Conservation (phyloP, 805 yeast species). For the Kodamaea hsintzibuensis region DNA sequence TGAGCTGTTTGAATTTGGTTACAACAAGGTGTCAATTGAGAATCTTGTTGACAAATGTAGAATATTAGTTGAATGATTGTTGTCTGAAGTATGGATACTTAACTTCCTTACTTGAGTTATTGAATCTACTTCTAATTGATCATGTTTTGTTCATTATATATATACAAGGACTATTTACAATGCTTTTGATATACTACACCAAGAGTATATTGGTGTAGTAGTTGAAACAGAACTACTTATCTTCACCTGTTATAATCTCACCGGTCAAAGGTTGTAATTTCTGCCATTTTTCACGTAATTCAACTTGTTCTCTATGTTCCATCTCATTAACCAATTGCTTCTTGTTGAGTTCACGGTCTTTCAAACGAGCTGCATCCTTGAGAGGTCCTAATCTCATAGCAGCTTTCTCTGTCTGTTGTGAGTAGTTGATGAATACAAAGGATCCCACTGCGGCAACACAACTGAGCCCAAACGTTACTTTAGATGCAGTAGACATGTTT, state of each 20-base stretch:
- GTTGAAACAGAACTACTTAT: conserved; percentile 13
- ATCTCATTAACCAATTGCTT: conserved; percentile 54
- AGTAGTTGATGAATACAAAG: conserved; percentile 65
- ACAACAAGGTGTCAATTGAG: too few species aligned
- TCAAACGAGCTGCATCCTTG: conserved; percentile 71
- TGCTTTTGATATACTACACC: too few species aligned
- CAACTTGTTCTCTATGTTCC: conserved; percentile 68
- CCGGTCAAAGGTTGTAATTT: conserved; percentile 57
- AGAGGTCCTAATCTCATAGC: conserved; percentile 81
- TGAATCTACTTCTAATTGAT: not conserved
- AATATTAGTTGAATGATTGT: too few species aligned
- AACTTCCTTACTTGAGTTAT: too few species aligned
- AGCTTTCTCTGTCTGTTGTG: conserved; percentile 69
- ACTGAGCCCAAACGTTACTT: conserved; percentile 66
- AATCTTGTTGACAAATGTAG: too few species aligned
- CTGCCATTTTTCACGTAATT: conserved; percentile 57
- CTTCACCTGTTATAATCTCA: conserved; percentile 38
- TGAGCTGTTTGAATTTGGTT: too few species aligned
- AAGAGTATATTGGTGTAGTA: too few species aligned
- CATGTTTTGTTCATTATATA: not conserved
- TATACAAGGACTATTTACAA: not conserved
- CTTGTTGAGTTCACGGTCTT: conserved; percentile 40
- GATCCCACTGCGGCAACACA: conserved; percentile 57
- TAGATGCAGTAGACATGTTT: conserved; percentile 77
- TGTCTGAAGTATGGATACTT: too few species aligned